A percentile compares a stretch with the other conserved stretches of the same genome.
Evolutionary conservation across 371 early-diverging fungal genomes (phyloP).

Genomic region (Rhizopus delemar): DNA sequence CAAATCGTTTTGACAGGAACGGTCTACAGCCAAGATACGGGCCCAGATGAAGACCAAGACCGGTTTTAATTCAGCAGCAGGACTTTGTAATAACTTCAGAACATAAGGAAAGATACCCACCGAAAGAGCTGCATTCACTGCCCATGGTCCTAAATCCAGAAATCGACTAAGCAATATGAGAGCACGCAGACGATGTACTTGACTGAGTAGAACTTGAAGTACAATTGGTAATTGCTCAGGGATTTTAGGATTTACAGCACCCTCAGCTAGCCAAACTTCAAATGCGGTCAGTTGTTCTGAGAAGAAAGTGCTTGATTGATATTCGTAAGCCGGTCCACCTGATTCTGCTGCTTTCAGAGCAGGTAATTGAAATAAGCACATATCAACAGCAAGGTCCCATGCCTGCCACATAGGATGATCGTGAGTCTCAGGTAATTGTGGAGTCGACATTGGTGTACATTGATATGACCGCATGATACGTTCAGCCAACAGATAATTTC

Average conservation of each 20-base stretch:
- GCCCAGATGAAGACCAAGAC: conserved; percentile 97
- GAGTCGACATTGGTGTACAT: conserved; percentile 88
- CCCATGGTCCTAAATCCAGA: conserved; percentile 93
- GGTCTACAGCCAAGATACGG: conserved; percentile 90
- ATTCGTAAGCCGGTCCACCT: conserved; percentile 55
- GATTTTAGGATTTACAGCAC: conserved; percentile 66
- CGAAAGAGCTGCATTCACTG: conserved; percentile 88
- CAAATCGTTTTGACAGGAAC: conserved; percentile 85
- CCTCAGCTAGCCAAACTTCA: conserved; percentile 92
- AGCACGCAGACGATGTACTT: conserved; percentile 91
- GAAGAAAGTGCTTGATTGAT: conserved; percentile 87
- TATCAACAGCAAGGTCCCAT: conserved; percentile 95
- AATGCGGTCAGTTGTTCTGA: conserved; percentile 95
- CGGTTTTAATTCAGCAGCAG: conserved; percentile 91
- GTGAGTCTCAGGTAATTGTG: conserved; percentile 84
- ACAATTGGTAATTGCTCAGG: conserved; percentile 96
- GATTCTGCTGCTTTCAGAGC: conserved; percentile 65
- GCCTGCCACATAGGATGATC: conserved; percentile 96
- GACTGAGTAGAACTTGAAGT: conserved; percentile 92
- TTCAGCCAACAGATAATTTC: conserved; percentile 94
- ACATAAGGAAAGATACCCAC: conserved; percentile 98
- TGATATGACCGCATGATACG: conserved; percentile 92
- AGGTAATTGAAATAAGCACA: conserved; percentile 91
- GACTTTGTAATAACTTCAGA: conserved; percentile 91
- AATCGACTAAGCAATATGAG: conserved; percentile 89